Percentiles rank a stretch among this genome's conserved stretches.
These are phyloP conservation scores for Penicillium lagena DNA, from an alignment of 495 filamentous ascomycete genomes.

Conservation along the genomic window DNA sequence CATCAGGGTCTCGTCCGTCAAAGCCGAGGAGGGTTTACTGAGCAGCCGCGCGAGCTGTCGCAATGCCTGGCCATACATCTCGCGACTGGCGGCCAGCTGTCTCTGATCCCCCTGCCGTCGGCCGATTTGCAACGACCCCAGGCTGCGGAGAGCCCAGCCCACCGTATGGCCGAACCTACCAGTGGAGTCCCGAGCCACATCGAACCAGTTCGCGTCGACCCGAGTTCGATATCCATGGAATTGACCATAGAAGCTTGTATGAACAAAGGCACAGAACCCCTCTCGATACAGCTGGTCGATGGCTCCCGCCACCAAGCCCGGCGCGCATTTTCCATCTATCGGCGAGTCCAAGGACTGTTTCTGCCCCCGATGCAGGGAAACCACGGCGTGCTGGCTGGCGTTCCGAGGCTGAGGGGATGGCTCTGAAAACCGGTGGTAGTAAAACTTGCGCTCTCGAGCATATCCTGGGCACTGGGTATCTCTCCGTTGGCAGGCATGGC, in stretches of 20 bases:
- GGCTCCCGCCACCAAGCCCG: conserved; percentile 7
- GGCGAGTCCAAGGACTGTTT: neutral
- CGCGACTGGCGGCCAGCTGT: conserved; percentile 10
- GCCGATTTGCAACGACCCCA: conserved; percentile 14
- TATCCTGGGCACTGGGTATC: conserved; percentile 26
- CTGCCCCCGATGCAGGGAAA: neutral
- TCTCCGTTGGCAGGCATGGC: conserved; percentile 21
- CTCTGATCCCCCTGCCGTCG: conserved; percentile 7
- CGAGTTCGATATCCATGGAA: conserved; percentile 9
- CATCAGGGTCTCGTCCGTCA: conserved; percentile 16
- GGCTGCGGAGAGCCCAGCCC: conserved; percentile 8
- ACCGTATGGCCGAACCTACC: conserved; percentile 1
- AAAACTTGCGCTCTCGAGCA: conserved; percentile 15
- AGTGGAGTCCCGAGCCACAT: conserved; percentile 9
- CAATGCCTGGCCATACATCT: conserved; percentile 18
- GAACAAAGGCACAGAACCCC: conserved; percentile 17
- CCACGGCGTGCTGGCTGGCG: neutral
- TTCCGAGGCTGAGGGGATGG: neutral
- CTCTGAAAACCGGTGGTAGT: neutral
- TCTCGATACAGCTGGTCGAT: conserved; percentile 12
- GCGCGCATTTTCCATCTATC: conserved; percentile 13
- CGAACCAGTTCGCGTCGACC: conserved; percentile 14
- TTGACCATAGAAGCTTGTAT: conserved; percentile 8
- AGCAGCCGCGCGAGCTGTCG: conserved; percentile 4
- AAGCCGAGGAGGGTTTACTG: conserved; percentile 5